A percentile compares a stretch with the other conserved stretches of the same genome.
These are phyloP conservation scores for Neofusicoccum laricinum DNA, from an alignment of 2,329 filamentous ascomycete species.

Conservation along the genomic window DNA sequence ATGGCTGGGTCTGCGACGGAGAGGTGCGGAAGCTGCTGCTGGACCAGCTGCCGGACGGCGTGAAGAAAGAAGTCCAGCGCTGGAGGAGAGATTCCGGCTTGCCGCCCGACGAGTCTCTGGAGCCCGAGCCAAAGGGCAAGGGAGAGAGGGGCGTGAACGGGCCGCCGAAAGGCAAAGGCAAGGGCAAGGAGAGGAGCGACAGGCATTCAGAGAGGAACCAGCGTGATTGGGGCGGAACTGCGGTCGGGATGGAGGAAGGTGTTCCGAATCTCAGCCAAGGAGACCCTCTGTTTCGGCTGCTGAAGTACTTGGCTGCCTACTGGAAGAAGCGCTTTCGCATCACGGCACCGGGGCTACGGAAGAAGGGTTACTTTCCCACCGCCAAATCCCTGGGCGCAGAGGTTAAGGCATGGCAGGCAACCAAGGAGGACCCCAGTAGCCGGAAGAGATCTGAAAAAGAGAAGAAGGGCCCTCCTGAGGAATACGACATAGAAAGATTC, in stretches of 20 bases:
- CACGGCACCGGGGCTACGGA: conserved; percentile 77
- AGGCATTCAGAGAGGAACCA: conserved; percentile 41
- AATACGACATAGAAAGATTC: conserved; percentile 61
- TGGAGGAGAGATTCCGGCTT: conserved; percentile 72
- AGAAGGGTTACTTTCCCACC: conserved; percentile 83
- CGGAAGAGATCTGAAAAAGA: neutral
- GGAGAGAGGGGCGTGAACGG: conserved; percentile 20
- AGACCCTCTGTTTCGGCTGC: conserved; percentile 73
- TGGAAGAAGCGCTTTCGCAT: conserved; percentile 84
- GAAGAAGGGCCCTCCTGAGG: conserved; percentile 29
- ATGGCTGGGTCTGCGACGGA: conserved; percentile 36
- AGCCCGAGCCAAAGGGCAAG: neutral
- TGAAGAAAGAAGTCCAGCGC: conserved; percentile 34
- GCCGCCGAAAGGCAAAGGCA: conserved; percentile 1
- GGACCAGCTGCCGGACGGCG: conserved; percentile 27
- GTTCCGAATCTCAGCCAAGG: conserved; percentile 75
- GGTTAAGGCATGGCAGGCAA: conserved; percentile 65
- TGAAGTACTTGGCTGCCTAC: conserved; percentile 75
- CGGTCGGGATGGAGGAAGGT: conserved; percentile 64
- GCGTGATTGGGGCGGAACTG: conserved; percentile 70
- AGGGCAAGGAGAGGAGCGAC: conserved; percentile 36
- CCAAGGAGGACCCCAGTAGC: neutral
- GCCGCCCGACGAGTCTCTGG: conserved; percentile 39
- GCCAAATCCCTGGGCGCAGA: conserved; percentile 66
- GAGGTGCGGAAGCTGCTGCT: conserved; percentile 33